These are phyloP conservation scores for Aspergillus jensenii DNA, from an alignment of 2,329 filamentous ascomycete genomes.

Conservation along the genomic window DNA sequence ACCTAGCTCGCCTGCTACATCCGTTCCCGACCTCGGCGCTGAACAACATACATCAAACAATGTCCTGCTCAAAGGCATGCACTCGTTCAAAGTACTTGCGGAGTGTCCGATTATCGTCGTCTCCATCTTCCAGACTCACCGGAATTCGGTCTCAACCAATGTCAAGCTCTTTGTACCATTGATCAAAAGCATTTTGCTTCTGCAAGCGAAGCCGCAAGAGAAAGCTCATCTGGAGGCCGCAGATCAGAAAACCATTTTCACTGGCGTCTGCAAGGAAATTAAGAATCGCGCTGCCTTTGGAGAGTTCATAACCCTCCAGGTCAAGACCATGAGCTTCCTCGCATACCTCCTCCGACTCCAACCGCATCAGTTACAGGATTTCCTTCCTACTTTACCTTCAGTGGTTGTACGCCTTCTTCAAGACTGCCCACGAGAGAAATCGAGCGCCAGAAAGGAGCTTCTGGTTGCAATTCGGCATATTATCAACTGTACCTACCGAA, in stretches of 20 bases:
- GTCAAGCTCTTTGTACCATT: conserved; percentile 90
- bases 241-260: conserved; percentile 77
- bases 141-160: conserved; percentile 74
- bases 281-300: conserved; percentile 93
- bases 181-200: conserved; percentile 83
- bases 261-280: conserved; percentile 88
- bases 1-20: conserved; percentile 84
- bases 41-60: conserved; percentile 83
- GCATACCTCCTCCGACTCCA: conserved; percentile 90
- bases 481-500: conserved; percentile 97
- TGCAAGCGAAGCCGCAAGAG: conserved; percentile 91
- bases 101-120: conserved; percentile 99
- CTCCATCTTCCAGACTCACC: conserved; percentile 93
- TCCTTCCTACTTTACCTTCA: conserved; percentile 78
- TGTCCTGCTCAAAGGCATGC: conserved; percentile 87
- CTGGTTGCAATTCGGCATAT: conserved; percentile 96
- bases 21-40: conserved; percentile 73
- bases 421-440: conserved; percentile 93
- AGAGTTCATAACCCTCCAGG: conserved; percentile 95
- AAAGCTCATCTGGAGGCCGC: conserved; percentile 85
- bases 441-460: conserved; percentile 87
- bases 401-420: conserved; percentile 89
- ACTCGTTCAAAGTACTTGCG: conserved; percentile 96
- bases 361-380: conserved; percentile 81
- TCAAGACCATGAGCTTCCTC: conserved; percentile 98